Evolutionary conservation across 331 rosid genomes (phyloP).

Genomic region (Spiraea crenata): DNA sequence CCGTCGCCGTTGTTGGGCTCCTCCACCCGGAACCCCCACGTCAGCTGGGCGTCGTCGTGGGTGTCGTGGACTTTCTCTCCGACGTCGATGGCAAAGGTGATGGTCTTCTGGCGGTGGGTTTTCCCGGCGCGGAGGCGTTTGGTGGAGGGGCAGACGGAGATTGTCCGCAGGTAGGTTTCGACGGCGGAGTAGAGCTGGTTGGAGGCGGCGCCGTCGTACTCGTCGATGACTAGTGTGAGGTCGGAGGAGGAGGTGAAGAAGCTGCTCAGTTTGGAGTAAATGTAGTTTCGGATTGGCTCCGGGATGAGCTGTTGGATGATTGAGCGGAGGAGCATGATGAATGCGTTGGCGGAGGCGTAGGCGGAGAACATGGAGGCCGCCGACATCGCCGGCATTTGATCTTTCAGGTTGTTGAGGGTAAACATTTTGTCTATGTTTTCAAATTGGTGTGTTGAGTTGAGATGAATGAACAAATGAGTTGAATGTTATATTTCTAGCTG

Average conservation of each 20-base stretch:
- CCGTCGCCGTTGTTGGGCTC: slow-evolving; percentile 1
- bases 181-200: slow-evolving; percentile 40
- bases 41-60: slow-evolving; percentile 3
- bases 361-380: slow-evolving; percentile 33
- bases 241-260: slow-evolving; percentile 24
- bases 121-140: slow-evolving; percentile 22
- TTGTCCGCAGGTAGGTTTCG: slow-evolving; percentile 24
- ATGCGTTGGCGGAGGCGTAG: slow-evolving; percentile 30
- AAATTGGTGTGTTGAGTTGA: too few relatives aligned
- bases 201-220: slow-evolving; percentile 15
- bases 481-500: too few relatives aligned
- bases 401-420: not conserved
- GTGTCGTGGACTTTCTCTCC: slow-evolving; percentile 16
- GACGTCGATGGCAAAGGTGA: slow-evolving; percentile 12
- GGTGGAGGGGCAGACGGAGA: slow-evolving; percentile 19
- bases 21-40: slow-evolving; percentile 12
- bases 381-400: slow-evolving; percentile 14
- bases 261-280: slow-evolving; percentile 12
- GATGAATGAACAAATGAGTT: too few relatives aligned
- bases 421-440: not conserved
- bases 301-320: slow-evolving; percentile 34
- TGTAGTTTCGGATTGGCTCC: slow-evolving; percentile 15
- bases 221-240: slow-evolving; percentile 30
- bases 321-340: slow-evolving; percentile 37
- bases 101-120: slow-evolving; percentile 10